Evolutionary conservation across 352 stramenopile genomes (phyloP).

Genomic region (Sclerospora graminicola): DNA sequence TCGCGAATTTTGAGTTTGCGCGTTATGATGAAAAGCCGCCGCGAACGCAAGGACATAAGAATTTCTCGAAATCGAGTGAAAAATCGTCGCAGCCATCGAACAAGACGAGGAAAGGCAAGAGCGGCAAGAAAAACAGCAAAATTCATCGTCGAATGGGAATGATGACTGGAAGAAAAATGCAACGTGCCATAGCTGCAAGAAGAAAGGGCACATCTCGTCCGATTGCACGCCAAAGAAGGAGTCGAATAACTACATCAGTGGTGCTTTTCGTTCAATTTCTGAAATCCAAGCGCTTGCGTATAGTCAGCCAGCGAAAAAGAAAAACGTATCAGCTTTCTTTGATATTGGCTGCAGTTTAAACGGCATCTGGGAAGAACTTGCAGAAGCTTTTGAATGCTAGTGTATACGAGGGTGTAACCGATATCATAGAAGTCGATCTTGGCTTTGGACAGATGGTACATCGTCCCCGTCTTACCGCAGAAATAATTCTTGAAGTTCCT

Average conservation of each 20-base stretch:
- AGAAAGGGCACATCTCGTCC: not conserved
- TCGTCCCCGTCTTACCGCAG: not conserved
- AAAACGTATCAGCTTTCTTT: slow-evolving; percentile 1
- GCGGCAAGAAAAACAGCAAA: not conserved
- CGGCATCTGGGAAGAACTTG: slow-evolving; percentile 1
- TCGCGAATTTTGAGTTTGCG: no score
- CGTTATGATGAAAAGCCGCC: no score
- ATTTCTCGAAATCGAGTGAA: no score
- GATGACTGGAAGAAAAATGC: slow-evolving; percentile 5
- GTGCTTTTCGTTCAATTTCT: not conserved
- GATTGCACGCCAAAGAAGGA: not conserved
- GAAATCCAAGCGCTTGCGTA: not conserved
- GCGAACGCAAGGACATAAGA: no score
- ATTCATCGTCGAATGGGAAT: not conserved
- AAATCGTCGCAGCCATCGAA: no score
- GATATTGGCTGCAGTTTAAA: slow-evolving; percentile 3
- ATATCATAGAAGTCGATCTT: slow-evolving; percentile 1
- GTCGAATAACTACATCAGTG: not conserved
- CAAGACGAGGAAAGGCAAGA: no score
- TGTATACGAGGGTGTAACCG: not conserved
- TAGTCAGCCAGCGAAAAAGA: not conserved
- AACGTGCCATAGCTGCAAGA: not conserved
- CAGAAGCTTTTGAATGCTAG: not conserved
- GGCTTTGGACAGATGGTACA: not conserved
- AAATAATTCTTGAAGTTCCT: slow-evolving; percentile 1